A percentile compares a stretch with the other conserved stretches of the same genome.
Conservation (phyloP, 805 yeast genomes). For the Candida sakaeoensis region DNA sequence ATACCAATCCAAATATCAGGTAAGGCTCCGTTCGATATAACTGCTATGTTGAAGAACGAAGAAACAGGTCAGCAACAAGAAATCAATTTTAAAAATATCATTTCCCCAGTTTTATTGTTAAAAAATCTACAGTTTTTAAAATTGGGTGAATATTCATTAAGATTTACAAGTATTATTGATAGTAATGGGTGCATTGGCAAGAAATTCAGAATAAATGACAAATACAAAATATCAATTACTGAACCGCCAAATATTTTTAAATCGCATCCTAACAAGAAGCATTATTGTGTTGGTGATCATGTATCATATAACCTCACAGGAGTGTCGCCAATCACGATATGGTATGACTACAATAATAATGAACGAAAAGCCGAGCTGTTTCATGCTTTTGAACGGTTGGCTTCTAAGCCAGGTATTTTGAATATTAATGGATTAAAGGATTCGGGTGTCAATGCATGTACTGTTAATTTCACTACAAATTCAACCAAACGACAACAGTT, state of each 20-base stretch:
- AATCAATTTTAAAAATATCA: slow-evolving; percentile 9
- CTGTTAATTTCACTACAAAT: slow-evolving; percentile 49
- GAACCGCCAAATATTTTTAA: slow-evolving; percentile 69
- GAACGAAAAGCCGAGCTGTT: slow-evolving; percentile 54
- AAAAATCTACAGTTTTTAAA: slow-evolving; percentile 47
- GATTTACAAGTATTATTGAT: slow-evolving; percentile 59
- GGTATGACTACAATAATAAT: slow-evolving; percentile 67
- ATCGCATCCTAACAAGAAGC: slow-evolving; percentile 15
- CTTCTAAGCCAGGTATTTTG: slow-evolving; percentile 78
- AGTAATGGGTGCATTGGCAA: slow-evolving; percentile 62
- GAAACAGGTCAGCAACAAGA: slow-evolving; percentile 44
- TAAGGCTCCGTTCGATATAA: slow-evolving; percentile 55
- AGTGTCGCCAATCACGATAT: slow-evolving; percentile 71
- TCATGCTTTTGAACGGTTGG: slow-evolving; percentile 55
- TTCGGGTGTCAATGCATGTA: slow-evolving; percentile 66
- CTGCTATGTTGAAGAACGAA: slow-evolving; percentile 58
- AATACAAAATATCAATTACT: slow-evolving; percentile 57
- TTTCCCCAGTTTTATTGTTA: slow-evolving; percentile 8
- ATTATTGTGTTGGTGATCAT: slow-evolving; percentile 92
- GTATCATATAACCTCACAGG: slow-evolving; percentile 75
- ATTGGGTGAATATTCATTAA: slow-evolving; percentile 68
- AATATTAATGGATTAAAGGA: slow-evolving; percentile 68
- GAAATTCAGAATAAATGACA: slow-evolving; percentile 33
- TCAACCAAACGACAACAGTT: slow-evolving; percentile 30
- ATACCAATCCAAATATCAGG: slow-evolving; percentile 59